Conservation (phyloP, 768 basidiomycete genomes). For the Agrocybe praecox region DNA sequence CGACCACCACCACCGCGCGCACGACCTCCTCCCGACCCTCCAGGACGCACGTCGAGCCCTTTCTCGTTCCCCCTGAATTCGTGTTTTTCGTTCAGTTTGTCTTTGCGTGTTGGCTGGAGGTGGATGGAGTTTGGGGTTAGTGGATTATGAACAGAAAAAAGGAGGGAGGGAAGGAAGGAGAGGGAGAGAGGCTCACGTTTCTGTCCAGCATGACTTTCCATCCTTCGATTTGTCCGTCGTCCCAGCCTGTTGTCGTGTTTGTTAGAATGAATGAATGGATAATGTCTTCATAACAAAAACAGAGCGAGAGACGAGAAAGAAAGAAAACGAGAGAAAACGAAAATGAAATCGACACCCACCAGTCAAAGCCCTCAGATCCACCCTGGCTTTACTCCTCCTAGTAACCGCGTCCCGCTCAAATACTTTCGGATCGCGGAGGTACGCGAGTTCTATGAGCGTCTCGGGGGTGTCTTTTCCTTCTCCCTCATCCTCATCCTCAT, state of each 20-base stretch:
- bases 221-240: conserved; percentile 88
- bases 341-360: conserved; percentile 36
- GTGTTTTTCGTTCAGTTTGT: conserved; percentile 73
- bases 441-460: conserved; percentile 74
- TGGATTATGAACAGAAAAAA: too few relatives aligned
- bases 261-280: too few relatives aligned
- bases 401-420: conserved; percentile 81
- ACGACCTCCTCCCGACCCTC: conserved; percentile 17
- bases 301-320: too few relatives aligned
- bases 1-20: too few relatives aligned
- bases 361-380: conserved; percentile 68
- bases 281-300: too few relatives aligned
- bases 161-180: too few relatives aligned
- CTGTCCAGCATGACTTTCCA: conserved; percentile 91
- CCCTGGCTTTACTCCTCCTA: conserved; percentile 65
- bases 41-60: conserved; percentile 18
- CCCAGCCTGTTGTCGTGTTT: conserved; percentile 69
- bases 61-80: conserved; percentile 69
- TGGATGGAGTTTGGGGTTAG: neutral
- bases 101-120: conserved; percentile 47
- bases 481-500: conserved; percentile 40
- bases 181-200: conserved; percentile 72
- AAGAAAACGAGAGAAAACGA: neutral
- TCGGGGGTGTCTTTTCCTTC: conserved; percentile 44
- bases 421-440: conserved; percentile 70